These are phyloP conservation scores for Tremellales sp. DNA, from an alignment of 1,284 basidiomycete species.

Conservation along the genomic window DNA sequence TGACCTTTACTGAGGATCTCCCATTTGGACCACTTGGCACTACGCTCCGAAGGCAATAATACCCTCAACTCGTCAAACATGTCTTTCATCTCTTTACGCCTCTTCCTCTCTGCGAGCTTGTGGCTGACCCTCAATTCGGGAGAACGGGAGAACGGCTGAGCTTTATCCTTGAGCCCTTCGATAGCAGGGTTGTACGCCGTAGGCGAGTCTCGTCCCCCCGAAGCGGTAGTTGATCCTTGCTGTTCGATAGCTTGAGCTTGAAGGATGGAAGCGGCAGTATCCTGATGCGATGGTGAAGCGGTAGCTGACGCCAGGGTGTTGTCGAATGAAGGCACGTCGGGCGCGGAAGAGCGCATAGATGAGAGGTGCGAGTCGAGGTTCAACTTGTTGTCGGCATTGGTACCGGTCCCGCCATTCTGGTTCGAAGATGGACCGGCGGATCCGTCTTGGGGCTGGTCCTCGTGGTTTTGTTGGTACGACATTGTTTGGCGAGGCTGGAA, in stretches of 20 bases:
- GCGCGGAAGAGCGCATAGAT: constrained; percentile 7
- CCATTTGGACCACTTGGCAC: constrained; percentile 95
- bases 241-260: constrained; percentile 1
- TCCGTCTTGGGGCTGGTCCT: too few relatives aligned
- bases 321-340: constrained; percentile 25
- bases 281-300: constrained; percentile 15
- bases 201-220: constrained; percentile 11
- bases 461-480: too few relatives aligned
- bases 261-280: constrained; percentile 2
- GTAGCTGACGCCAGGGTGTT: constrained; percentile 32
- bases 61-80: constrained; percentile 90
- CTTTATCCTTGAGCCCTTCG: constrained; percentile 27
- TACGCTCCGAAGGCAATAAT: constrained; percentile 80
- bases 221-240: not conserved
- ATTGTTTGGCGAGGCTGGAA: too few relatives aligned
- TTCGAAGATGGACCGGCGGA: not conserved
- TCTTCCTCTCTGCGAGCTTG: constrained; percentile 88
- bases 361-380: not conserved
- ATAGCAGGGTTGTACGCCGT: constrained; percentile 5
- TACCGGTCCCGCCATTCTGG: too few relatives aligned
- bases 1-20: constrained; percentile 89
- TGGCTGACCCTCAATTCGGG: constrained; percentile 89
- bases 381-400: not conserved
- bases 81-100: constrained; percentile 96
- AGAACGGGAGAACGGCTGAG: constrained; percentile 85